A percentile compares a stretch with the other conserved stretches of the same genome.
Evolutionary conservation across 148 eudicot genomes (phyloP).

Genomic region (Agrostemma githago): DNA sequence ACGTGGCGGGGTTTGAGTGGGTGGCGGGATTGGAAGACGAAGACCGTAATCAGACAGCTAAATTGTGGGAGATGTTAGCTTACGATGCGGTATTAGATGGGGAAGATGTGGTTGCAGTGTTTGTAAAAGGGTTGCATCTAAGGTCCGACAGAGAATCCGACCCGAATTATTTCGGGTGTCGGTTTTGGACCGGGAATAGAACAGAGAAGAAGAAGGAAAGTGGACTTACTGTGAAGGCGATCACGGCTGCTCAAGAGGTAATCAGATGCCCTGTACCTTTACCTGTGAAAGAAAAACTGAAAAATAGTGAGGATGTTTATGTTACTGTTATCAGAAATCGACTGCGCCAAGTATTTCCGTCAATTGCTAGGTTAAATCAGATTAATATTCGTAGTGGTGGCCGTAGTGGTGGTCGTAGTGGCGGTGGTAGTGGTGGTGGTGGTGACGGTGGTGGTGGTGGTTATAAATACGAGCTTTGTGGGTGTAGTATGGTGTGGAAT

Average conservation of each 20-base stretch:
- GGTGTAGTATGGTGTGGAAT: constrained; percentile 95
- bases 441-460: background rate
- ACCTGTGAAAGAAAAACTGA: constrained; percentile 30
- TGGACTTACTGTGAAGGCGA: constrained; percentile 40
- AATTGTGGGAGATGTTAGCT: constrained; percentile 58
- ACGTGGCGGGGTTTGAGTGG: constrained; percentile 22
- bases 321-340: constrained; percentile 40
- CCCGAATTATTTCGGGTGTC: constrained; percentile 58
- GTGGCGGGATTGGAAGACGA: constrained; percentile 9
- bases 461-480: constrained; percentile 69
- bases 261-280: constrained; percentile 68
- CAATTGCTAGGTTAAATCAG: constrained; percentile 54
- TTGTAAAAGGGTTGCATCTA: constrained; percentile 80
- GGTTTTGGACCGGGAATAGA: constrained; percentile 34
- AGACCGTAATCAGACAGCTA: constrained; percentile 17
- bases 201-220: constrained; percentile 18
- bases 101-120: constrained; percentile 46
- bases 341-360: constrained; percentile 46
- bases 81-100: constrained; percentile 71
- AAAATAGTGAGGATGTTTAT: constrained; percentile 33
- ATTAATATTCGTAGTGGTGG: background rate
- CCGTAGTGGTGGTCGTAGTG: background rate
- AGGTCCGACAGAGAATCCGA: constrained; percentile 61
- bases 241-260: constrained; percentile 82
- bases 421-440: background rate